Conservation (phyloP, 306 rosid species). For the Prunus padus region DNA sequence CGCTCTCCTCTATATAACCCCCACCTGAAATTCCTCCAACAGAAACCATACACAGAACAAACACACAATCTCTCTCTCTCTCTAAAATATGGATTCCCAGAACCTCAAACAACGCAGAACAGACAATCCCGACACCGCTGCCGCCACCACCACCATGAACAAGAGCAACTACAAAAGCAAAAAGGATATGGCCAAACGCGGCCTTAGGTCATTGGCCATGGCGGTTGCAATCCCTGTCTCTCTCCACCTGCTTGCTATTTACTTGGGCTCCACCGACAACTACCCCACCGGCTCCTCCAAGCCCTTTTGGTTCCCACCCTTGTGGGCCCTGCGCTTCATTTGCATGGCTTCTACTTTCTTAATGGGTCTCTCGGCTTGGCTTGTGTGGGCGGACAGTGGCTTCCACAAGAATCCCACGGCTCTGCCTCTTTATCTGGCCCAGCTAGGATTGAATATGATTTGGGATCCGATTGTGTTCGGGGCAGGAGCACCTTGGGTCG, state of each 20-base stretch:
- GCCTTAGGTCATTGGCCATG: conserved; percentile 53
- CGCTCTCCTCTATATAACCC: conserved; percentile 29
- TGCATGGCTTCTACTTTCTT: conserved; percentile 49
- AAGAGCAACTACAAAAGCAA: conserved; percentile 9
- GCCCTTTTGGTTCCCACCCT: conserved; percentile 73
- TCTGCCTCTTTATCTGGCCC: conserved; percentile 46
- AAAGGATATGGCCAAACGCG: conserved; percentile 65
- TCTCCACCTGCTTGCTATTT: conserved; percentile 38
- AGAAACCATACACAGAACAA: neutral
- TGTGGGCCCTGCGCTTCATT: conserved; percentile 45
- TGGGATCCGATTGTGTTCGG: conserved; percentile 68
- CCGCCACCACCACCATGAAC: neutral
- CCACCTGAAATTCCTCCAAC: conserved; percentile 2
- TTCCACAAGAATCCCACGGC: conserved; percentile 53
- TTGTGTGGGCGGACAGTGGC: conserved; percentile 75
- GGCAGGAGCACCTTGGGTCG: conserved; percentile 38
- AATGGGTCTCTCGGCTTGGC: conserved; percentile 72
- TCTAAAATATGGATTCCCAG: conserved; percentile 47
- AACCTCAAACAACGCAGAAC: conserved; percentile 47
- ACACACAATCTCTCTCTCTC: neutral
- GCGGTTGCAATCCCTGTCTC: conserved; percentile 51
- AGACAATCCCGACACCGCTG: conserved; percentile 1
- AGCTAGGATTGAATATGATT: conserved; percentile 31
- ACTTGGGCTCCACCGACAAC: conserved; percentile 27
- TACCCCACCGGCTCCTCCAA: neutral